Conservation (phyloP, 2,329 filamentous ascomycete species). For the Alternaria triticimaculans region DNA sequence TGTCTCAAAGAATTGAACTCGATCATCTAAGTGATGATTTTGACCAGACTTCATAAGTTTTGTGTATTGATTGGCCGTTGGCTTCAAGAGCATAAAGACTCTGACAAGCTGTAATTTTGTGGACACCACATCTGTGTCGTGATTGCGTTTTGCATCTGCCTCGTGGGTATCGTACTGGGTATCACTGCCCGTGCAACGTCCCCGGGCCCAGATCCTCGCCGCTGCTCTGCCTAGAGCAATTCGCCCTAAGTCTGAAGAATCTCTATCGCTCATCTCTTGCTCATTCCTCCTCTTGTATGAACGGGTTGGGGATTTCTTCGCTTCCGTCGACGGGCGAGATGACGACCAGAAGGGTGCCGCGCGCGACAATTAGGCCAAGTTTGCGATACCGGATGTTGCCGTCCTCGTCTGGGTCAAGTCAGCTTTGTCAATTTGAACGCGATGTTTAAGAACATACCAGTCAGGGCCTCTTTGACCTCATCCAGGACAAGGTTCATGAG, state of each 20-base stretch:
- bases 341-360: conserved; percentile 89
- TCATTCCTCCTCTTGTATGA: conserved; percentile 69
- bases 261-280: no score
- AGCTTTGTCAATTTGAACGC: not conserved
- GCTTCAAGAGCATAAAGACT: not conserved
- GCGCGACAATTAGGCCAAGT: conserved; percentile 83
- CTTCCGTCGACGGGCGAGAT: conserved; percentile 94
- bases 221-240: not conserved
- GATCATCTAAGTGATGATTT: not conserved
- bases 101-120: not conserved
- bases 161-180: conserved; percentile 8
- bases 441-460: conserved; percentile 67
- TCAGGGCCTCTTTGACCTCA: conserved; percentile 87
- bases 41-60: not conserved
- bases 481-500: conserved; percentile 98
- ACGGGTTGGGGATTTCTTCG: conserved; percentile 95
- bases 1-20: no score
- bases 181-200: not conserved
- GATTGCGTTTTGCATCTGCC: not conserved
- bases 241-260: not conserved
- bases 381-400: conserved; percentile 83
- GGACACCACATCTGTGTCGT: not conserved
- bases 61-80: not conserved
- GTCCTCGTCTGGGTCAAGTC: conserved; percentile 75
- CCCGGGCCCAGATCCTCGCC: not conserved